Percentiles rank a stretch among this genome's conserved stretches.
These are phyloP conservation scores for Rosellinia necatrix DNA, from an alignment of 2,329 filamentous ascomycete genomes.

Conservation along the genomic window DNA sequence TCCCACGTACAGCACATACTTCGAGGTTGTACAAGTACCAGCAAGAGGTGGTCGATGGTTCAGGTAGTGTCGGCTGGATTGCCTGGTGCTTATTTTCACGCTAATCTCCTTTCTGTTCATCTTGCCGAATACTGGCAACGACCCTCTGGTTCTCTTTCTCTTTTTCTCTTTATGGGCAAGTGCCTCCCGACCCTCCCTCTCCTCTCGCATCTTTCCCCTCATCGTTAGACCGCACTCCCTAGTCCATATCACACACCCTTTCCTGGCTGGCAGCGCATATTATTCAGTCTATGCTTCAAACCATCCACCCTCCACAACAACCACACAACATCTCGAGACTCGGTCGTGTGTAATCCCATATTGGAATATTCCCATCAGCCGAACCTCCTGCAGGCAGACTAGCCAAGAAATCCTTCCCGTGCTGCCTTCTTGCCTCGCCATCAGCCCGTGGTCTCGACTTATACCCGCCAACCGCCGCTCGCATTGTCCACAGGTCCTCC, in stretches of 20 bases:
- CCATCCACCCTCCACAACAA: background rate
- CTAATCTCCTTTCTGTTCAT: slow-evolving; percentile 23
- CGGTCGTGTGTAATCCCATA: slow-evolving; percentile 13
- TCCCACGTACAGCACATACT: background rate
- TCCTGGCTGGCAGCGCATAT: slow-evolving; percentile 30
- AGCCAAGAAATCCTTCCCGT: slow-evolving; percentile 26
- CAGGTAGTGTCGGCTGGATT: slow-evolving; percentile 10
- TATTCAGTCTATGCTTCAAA: slow-evolving; percentile 16
- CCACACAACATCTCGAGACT: slow-evolving; percentile 6
- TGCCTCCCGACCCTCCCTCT: slow-evolving; percentile 16
- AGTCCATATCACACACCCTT: slow-evolving; percentile 33
- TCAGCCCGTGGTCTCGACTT: slow-evolving; percentile 9
- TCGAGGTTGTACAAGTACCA: too few species aligned
- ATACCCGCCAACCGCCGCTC: background rate
- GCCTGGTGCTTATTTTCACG: slow-evolving; percentile 23
- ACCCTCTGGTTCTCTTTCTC: background rate
- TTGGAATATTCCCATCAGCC: slow-evolving; percentile 21
- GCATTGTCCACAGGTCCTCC: background rate
- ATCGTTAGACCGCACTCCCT: slow-evolving; percentile 4
- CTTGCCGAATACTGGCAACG: slow-evolving; percentile 4
- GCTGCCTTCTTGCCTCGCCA: slow-evolving; percentile 24
- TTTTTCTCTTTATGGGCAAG: slow-evolving; percentile 23
- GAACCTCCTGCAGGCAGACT: slow-evolving; percentile 20
- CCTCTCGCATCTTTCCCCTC: slow-evolving; percentile 19
- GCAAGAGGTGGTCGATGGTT: background rate